Base-by-base conservation (phyloP, 148 eudicot genomes). In the Limonium bicolor region DNA sequence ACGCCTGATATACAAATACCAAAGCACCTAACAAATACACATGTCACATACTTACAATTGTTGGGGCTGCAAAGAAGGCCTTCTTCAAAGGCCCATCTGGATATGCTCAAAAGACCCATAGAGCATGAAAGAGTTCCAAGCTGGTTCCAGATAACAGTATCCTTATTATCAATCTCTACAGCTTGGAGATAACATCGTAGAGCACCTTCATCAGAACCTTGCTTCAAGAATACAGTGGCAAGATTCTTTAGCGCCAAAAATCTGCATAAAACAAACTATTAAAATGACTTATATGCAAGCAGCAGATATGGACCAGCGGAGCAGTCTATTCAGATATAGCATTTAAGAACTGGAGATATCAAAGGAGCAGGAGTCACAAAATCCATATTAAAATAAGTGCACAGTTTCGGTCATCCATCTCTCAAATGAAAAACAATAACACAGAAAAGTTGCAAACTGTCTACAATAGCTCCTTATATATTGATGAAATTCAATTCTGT, bases 81-180 rank as follows among this genome's bases (percentile, higher is more conserved):
- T 69, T 90, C 95, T 45, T 90, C 99, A 76, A 90, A 90, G 54
- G 99, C 99, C 99, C 99, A 85, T 36, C 99, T 73, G 27, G 95
- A 75, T 48, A 73, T 85, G 59, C 93, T 90, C 63, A 78, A 58
- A 41, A 72, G 65, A 59, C 86, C 94, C 95, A 90, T 90, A 33
- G 88, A 80, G 59, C 99, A 90, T 30, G 99, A 69, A 51, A 90
- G 53, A 40, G 95, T 84, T 48, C 99, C 99, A 36, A 90, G 71
- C 64, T 90, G 86, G 65, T 90, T 90, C 99, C 99, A 90, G 22
- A 85, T 72, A 62, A 90, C 99, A 53, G 80, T 70, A 69, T 90
- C 99, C 51, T 78, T 85, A 23, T 70, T 59, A 68, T 90, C 99
- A 56, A 90, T 90, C 61, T 90, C 99, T 44, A 81, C 95, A 48